Percentiles rank a stretch among this genome's conserved stretches.
phyloP scores from a whole-genome alignment of 139 green algal genomes.

The Medakamo hakoo region DNA sequence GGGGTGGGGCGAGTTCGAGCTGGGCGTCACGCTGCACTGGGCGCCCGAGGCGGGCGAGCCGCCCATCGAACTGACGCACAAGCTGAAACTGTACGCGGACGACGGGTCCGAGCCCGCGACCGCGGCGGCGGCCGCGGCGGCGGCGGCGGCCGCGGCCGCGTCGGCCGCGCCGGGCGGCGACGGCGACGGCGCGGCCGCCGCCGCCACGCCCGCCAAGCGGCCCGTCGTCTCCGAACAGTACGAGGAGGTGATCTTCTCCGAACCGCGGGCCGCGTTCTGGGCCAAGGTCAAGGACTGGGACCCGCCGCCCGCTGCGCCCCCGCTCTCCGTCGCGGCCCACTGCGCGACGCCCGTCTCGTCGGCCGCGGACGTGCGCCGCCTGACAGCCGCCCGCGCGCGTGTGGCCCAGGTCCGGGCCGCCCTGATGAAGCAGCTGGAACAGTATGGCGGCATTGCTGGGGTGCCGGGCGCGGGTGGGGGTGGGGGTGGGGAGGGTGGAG shows the following conservation, averaged over 20 bases:
- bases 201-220: neutral
- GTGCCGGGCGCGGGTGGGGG: neutral
- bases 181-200: too few relatives aligned
- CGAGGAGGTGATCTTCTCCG: conserved; percentile 81
- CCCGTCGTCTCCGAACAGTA: conserved; percentile 50
- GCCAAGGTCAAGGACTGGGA: conserved; percentile 18
- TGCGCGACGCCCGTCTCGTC: neutral
- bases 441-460: too few relatives aligned
- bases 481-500: neutral
- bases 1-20: conserved; percentile 97
- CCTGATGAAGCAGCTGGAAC: neutral
- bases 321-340: neutral
- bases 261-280: conserved; percentile 64
- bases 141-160: too few relatives aligned
- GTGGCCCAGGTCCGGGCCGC: neutral
- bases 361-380: neutral
- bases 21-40: conserved; percentile 53
- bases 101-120: too few relatives aligned
- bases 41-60: conserved; percentile 41
- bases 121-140: too few relatives aligned
- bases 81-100: conserved; percentile 68
- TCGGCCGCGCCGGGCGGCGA: too few relatives aligned
- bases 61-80: conserved; percentile 56
- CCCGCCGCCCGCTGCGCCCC: conserved; percentile 4
- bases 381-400: neutral